Conservation (phyloP, 2,329 filamentous ascomycete species). For the Colletotrichum melonis region DNA sequence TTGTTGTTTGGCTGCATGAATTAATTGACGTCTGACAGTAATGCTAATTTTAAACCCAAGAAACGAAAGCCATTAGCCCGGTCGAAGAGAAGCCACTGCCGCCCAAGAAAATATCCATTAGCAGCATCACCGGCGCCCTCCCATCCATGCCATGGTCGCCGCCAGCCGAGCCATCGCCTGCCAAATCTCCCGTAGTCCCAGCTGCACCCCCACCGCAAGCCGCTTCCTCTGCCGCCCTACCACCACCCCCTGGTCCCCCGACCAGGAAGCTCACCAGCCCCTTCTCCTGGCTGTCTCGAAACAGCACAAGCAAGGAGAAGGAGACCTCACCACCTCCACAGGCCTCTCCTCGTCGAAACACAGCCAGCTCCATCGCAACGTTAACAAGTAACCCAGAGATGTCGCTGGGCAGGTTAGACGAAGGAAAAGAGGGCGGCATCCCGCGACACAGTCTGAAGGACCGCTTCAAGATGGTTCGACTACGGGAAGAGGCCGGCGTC, state of each 20-base stretch:
- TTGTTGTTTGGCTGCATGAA: slow-evolving; percentile 36
- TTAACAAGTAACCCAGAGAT: slow-evolving; percentile 84
- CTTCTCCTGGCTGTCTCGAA: slow-evolving; percentile 87
- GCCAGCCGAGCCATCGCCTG: slow-evolving; percentile 59
- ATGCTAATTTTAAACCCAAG: slow-evolving; percentile 24
- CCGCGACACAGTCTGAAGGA: slow-evolving; percentile 77
- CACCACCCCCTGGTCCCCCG: slow-evolving; percentile 50
- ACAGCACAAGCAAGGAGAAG: slow-evolving; percentile 68
- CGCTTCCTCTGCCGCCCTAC: slow-evolving; percentile 42
- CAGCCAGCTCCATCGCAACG: slow-evolving; percentile 82
- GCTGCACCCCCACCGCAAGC: slow-evolving; percentile 45
- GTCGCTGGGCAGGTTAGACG: slow-evolving; percentile 80
- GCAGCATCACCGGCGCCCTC: slow-evolving; percentile 78
- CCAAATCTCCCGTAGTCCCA: slow-evolving; percentile 56
- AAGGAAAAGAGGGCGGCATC: slow-evolving; percentile 67
- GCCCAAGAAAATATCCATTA: slow-evolving; percentile 70
- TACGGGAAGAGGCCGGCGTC: slow-evolving; percentile 78
- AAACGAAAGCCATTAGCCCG: slow-evolving; percentile 43
- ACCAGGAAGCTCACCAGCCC: slow-evolving; percentile 84
- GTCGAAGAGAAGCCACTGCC: slow-evolving; percentile 49
- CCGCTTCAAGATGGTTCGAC: slow-evolving; percentile 80
- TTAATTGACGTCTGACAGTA: slow-evolving; percentile 30
- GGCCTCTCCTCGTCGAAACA: slow-evolving; percentile 71
- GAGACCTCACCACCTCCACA: slow-evolving; percentile 63
- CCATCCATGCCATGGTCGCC: slow-evolving; percentile 80